Conservation (phyloP, 2,329 filamentous ascomycete species). For the Talaromyces piceae region DNA sequence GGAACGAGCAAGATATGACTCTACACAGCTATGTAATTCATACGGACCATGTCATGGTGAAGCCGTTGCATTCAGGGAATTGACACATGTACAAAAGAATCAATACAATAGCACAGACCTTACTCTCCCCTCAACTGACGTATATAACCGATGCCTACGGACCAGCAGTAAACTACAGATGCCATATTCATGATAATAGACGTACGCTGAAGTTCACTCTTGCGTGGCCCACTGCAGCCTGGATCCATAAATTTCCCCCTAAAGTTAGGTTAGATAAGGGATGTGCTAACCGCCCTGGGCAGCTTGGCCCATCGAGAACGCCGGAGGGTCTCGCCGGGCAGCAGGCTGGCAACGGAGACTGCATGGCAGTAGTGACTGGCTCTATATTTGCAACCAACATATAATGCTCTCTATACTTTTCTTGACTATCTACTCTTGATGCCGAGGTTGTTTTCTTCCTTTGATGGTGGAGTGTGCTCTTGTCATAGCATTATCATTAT, state of each 20-base stretch:
- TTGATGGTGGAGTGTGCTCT: neutral
- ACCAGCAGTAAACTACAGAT: too few species aligned
- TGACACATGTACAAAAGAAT: too few species aligned
- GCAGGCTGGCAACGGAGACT: neutral
- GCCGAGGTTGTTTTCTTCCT: neutral
- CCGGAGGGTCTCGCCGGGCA: neutral
- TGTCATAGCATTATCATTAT: neutral
- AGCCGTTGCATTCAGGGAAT: too few species aligned
- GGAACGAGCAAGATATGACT: too few species aligned
- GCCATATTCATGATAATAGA: neutral
- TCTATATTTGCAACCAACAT: neutral
- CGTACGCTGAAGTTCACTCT: neutral
- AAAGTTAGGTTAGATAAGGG: neutral
- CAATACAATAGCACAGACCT: too few species aligned
- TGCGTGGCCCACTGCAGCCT: neutral
- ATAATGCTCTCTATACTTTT: neutral
- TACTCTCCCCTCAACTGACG: neutral
- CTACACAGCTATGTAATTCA: too few species aligned
- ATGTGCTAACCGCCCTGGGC: neutral
- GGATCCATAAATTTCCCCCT: neutral
- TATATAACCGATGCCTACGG: neutral
- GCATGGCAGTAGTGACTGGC: neutral
- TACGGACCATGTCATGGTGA: too few species aligned
- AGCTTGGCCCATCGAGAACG: neutral
- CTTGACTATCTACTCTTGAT: neutral